Evolutionary conservation across 768 basidiomycete genomes (phyloP).

Genomic region (Hericium erinaceus): DNA sequence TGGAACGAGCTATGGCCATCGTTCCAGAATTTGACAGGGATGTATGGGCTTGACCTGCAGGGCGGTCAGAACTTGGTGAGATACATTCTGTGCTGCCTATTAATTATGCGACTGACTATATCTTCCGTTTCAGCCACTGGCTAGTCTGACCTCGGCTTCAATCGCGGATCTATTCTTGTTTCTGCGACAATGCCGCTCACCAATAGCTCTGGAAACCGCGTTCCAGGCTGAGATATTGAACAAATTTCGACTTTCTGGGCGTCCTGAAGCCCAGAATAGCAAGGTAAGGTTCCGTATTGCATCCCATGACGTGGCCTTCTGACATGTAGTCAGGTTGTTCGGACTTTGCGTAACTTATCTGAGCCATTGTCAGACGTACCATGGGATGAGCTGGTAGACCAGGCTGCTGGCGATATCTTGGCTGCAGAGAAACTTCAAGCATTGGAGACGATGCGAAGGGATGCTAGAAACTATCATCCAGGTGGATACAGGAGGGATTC

Average conservation of each 20-base stretch:
- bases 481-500: not conserved
- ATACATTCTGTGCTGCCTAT: not conserved
- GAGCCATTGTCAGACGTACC: slow-evolving; percentile 41
- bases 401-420: slow-evolving; percentile 52
- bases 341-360: slow-evolving; percentile 41
- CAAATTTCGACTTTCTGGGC: slow-evolving; percentile 33
- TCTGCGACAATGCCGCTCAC: slow-evolving; percentile 43
- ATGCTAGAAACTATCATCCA: not conserved
- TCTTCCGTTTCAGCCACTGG: slow-evolving; percentile 34
- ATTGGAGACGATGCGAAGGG: slow-evolving; percentile 25
- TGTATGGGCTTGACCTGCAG: slow-evolving; percentile 39
- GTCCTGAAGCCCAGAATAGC: slow-evolving; percentile 29
- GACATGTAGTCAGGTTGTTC: slow-evolving; percentile 33
- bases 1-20: slow-evolving; percentile 78
- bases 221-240: slow-evolving; percentile 40
- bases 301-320: not conserved
- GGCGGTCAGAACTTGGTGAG: slow-evolving; percentile 25
- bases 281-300: slow-evolving; percentile 1
- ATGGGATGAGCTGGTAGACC: slow-evolving; percentile 40
- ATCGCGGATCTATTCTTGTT: slow-evolving; percentile 60
- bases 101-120: not conserved
- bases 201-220: slow-evolving; percentile 45
- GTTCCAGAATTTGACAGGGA: slow-evolving; percentile 44
- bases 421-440: slow-evolving; percentile 63
- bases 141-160: slow-evolving; percentile 47